Percentiles rank a stretch among this genome's conserved stretches.
Conservation (phyloP, 2,329 filamentous ascomycete genomes). For the Alternaria solani region DNA sequence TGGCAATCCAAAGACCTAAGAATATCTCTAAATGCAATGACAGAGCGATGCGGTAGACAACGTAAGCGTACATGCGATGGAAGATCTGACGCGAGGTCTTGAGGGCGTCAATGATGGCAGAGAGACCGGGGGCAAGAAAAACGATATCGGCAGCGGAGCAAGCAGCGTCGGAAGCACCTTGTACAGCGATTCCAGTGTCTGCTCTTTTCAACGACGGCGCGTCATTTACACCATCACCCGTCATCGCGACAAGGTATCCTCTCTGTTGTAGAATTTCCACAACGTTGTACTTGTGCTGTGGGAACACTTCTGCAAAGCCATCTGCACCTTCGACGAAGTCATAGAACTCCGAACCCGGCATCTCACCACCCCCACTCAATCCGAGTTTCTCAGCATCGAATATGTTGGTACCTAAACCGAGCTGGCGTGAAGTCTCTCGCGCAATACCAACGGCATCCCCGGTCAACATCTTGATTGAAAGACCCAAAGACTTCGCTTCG, state of each 20-base stretch:
- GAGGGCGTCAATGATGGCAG: constrained; percentile 89
- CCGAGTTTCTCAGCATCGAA: constrained; percentile 94
- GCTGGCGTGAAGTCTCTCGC: constrained; percentile 87
- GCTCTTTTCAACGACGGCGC: constrained; percentile 92
- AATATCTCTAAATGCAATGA: constrained; percentile 92
- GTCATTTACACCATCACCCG: constrained; percentile 94
- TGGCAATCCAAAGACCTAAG: constrained; percentile 89
- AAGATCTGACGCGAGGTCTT: constrained; percentile 96
- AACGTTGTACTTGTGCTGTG: constrained; percentile 94
- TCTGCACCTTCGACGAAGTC: constrained; percentile 95
- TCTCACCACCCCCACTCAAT: constrained; percentile 87
- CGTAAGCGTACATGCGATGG: constrained; percentile 96
- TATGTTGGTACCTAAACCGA: constrained; percentile 90
- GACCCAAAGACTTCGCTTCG: constrained; percentile 85
- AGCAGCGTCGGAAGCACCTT: constrained; percentile 89
- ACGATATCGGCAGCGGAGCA: constrained; percentile 93
- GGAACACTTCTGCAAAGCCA: constrained; percentile 94
- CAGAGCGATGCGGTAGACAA: constrained; percentile 92
- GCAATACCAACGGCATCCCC: constrained; percentile 94
- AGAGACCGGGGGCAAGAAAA: constrained; percentile 89
- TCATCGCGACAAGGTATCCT: constrained; percentile 95
- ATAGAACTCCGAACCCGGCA: constrained; percentile 92
- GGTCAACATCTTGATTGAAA: constrained; percentile 96
- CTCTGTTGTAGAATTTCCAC: constrained; percentile 93
- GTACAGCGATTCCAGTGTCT: constrained; percentile 95